Percentiles rank a stretch among this genome's conserved stretches.
These are phyloP conservation scores for Pichia nanzhaoensis DNA, from an alignment of 805 yeast species.

Conservation along the genomic window DNA sequence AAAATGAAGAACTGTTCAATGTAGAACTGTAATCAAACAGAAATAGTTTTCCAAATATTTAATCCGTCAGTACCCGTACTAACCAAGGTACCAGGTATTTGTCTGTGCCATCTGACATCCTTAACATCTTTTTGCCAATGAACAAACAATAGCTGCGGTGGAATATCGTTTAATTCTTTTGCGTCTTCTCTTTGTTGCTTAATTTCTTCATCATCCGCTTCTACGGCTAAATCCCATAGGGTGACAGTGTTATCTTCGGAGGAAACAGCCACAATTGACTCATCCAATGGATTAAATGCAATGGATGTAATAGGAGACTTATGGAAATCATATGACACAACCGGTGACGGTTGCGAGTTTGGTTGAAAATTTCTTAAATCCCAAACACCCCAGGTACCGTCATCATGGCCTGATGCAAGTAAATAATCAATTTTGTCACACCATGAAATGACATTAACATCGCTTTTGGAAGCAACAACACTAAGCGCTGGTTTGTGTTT, in stretches of 20 bases:
- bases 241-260: conserved; percentile 97
- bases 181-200: conserved; percentile 74
- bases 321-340: conserved; percentile 93
- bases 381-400: conserved; percentile 98
- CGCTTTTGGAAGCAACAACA: conserved; percentile 71
- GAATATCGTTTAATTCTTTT: conserved; percentile 79
- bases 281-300: conserved; percentile 91
- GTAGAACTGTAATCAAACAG: conserved; percentile 47
- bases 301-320: conserved; percentile 89
- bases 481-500: conserved; percentile 87
- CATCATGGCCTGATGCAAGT: conserved; percentile 94
- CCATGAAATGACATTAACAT: conserved; percentile 96
- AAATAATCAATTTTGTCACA: conserved; percentile 78
- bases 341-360: conserved; percentile 60
- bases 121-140: conserved; percentile 98
- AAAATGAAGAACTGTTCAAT: background rate
- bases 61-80: conserved; percentile 95
- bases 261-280: conserved; percentile 90
- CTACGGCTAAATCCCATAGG: conserved; percentile 96
- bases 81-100: conserved; percentile 91
- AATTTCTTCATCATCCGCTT: conserved; percentile 96
- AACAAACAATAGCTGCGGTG: conserved; percentile 91
- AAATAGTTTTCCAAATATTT: conserved; percentile 92
- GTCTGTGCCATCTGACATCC: conserved; percentile 97
- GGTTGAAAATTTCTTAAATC: conserved; percentile 82